phyloP scores from a whole-genome alignment of 768 basidiomycete genomes.

The Multifurca ochricompacta region DNA sequence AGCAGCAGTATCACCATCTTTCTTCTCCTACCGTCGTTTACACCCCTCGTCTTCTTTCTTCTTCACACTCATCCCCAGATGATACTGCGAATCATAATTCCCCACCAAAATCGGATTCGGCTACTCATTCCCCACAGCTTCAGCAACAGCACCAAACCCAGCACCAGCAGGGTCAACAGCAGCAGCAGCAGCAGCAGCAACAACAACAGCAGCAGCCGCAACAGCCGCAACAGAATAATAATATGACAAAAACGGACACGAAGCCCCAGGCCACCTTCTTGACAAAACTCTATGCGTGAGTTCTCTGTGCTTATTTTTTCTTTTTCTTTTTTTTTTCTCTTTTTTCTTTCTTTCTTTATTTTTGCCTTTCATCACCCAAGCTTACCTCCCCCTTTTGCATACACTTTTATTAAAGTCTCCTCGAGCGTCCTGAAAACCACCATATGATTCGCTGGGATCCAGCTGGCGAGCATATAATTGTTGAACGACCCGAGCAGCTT shows the following conservation, averaged over 20 bases:
- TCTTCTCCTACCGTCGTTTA: constrained; percentile 16
- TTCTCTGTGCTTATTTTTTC: too few relatives aligned
- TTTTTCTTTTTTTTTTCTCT: neutral
- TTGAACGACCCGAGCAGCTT: constrained; percentile 88
- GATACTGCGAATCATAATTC: constrained; percentile 15
- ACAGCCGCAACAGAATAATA: too few relatives aligned
- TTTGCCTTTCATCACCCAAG: constrained; percentile 1
- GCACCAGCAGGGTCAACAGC: neutral
- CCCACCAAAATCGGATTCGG: constrained; percentile 18
- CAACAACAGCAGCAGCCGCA: constrained; percentile 3
- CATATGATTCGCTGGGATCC: constrained; percentile 98
- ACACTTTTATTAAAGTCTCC: too few relatives aligned
- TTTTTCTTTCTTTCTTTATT: neutral
- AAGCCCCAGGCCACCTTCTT: constrained; percentile 57
- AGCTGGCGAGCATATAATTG: constrained; percentile 90
- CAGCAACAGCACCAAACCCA: constrained; percentile 9
- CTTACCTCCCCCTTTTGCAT: constrained; percentile 16
- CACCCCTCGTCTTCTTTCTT: constrained; percentile 15
- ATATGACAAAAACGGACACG: constrained; percentile 19
- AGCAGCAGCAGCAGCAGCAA: neutral
- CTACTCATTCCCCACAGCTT: constrained; percentile 15
- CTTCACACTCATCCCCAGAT: constrained; percentile 20
- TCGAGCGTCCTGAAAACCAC: constrained; percentile 88
- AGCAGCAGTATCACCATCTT: constrained; percentile 15
- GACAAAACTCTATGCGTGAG: constrained; percentile 93